Percentiles rank a stretch among this genome's conserved stretches.
Conservation (phyloP, 306 rosid species). For the Acacia acuminata region DNA sequence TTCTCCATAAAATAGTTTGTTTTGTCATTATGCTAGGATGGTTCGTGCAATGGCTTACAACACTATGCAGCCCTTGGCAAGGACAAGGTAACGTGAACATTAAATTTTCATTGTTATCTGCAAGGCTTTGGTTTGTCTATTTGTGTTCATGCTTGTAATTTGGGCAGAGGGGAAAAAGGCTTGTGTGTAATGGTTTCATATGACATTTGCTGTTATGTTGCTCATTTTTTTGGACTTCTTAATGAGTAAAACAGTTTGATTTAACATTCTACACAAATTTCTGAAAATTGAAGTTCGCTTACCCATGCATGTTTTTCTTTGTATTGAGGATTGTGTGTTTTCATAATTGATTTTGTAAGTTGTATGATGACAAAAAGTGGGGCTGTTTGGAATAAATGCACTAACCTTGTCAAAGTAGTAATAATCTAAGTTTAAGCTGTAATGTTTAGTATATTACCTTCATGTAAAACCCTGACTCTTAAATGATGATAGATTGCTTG, state of each 20-base stretch:
- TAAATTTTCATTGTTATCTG: not conserved
- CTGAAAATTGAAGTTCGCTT: not conserved
- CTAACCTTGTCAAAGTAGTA: no score
- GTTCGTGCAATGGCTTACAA: constrained; percentile 99
- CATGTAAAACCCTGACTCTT: no score
- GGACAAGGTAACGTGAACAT: constrained; percentile 70
- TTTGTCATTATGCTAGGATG: constrained; percentile 67
- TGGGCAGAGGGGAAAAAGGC: not conserved
- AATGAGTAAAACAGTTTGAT: not conserved
- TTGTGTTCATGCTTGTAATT: not conserved
- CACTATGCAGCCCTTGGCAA: constrained; percentile 99
- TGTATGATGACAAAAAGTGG: no score
- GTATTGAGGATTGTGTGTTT: no score
- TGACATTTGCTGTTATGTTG: not conserved
- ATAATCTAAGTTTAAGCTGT: no score
- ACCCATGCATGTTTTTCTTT: not conserved
- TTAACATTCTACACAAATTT: not conserved
- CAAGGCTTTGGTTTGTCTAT: not conserved
- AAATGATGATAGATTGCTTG: no score
- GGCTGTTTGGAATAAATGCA: no score
- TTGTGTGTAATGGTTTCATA: not conserved
- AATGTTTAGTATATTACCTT: no score
- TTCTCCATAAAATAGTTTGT: constrained; percentile 1
- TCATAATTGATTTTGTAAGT: no score
- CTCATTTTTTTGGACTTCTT: not conserved